A percentile compares a stretch with the other conserved stretches of the same genome.
Evolutionary conservation across 331 rosid species (phyloP).

Genomic region (Telfairia occidentalis): DNA sequence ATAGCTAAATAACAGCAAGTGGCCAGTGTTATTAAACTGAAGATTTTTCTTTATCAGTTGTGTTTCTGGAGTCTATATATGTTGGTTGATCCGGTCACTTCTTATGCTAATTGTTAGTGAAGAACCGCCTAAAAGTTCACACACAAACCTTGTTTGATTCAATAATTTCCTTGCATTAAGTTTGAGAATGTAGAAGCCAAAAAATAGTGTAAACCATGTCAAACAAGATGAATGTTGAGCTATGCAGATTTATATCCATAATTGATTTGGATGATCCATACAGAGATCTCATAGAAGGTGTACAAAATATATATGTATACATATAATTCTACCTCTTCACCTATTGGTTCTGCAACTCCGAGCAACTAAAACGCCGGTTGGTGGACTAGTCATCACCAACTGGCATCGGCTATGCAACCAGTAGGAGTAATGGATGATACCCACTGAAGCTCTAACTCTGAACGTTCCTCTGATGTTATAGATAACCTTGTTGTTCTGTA

Average conservation of each 20-base stretch:
- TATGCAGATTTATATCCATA: background rate
- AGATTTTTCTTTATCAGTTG: background rate
- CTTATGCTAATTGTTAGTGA: background rate
- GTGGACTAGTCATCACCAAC: slow-evolving; percentile 80
- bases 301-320: background rate
- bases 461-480: slow-evolving; percentile 60
- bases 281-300: background rate
- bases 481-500: slow-evolving; percentile 40
- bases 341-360: slow-evolving; percentile 53
- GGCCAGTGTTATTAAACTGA: background rate
- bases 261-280: background rate
- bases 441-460: slow-evolving; percentile 51
- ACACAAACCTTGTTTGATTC: background rate
- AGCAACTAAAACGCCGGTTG: slow-evolving; percentile 54
- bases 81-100: background rate
- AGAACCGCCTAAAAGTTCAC: background rate
- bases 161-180: background rate
- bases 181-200: background rate
- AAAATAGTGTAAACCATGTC: background rate
- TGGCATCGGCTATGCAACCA: slow-evolving; percentile 64
- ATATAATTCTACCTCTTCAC: slow-evolving; percentile 21
- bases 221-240: background rate
- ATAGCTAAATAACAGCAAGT: background rate
- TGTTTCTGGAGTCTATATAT: background rate
- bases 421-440: slow-evolving; percentile 47